These are phyloP conservation scores for Gaultheria prostrata DNA, from an alignment of 148 eudicot genomes.

Conservation along the genomic window DNA sequence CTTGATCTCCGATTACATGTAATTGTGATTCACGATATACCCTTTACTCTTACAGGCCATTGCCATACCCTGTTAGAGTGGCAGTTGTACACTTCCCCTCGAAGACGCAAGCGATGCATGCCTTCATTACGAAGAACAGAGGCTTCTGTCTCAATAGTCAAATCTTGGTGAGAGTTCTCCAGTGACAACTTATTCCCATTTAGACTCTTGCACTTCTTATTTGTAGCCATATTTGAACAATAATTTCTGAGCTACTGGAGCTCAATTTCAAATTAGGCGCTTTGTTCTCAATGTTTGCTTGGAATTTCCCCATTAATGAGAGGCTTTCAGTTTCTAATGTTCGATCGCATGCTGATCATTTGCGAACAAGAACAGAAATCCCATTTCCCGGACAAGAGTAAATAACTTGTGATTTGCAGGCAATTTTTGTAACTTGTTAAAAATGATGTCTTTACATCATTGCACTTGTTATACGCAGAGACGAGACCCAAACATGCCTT, in stretches of 20 bases:
- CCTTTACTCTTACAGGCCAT: constrained; percentile 36
- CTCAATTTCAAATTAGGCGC: not conserved
- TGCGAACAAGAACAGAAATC: no score
- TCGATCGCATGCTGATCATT: no score
- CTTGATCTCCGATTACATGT: not conserved
- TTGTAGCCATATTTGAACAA: not conserved
- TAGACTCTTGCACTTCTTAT: not conserved
- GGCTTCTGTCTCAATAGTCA: constrained; percentile 52
- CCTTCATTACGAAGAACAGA: constrained; percentile 55
- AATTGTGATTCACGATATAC: not conserved
- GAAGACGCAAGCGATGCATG: constrained; percentile 53
- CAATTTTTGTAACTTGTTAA: no score
- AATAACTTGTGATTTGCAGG: no score
- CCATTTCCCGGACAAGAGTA: no score
- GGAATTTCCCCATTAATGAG: constrained; percentile 2
- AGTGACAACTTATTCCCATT: constrained; percentile 30
- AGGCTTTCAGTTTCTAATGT: not conserved
- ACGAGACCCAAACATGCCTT: no score
- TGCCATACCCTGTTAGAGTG: constrained; percentile 34
- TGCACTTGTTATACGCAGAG: no score
- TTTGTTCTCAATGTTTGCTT: not conserved
- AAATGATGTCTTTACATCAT: no score
- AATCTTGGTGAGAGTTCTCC: constrained; percentile 53
- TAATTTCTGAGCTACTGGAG: not conserved
- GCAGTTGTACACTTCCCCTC: constrained; percentile 56